Evolutionary conservation across 2,329 filamentous ascomycete species (phyloP).

Genomic region (Lasiodiplodia hormozganensis): DNA sequence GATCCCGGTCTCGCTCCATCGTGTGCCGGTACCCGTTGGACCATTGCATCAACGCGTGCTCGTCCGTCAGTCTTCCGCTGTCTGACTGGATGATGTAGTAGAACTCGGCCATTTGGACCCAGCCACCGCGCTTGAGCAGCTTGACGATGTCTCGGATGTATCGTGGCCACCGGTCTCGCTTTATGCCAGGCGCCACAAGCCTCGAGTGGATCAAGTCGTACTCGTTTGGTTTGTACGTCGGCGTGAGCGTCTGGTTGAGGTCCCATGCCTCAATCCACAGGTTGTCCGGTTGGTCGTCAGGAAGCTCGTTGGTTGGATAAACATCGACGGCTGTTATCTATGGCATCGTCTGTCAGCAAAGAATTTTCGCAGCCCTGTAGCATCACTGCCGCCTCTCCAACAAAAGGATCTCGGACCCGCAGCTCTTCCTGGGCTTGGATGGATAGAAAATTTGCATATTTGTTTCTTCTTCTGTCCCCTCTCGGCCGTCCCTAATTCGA

Average conservation of each 20-base stretch:
- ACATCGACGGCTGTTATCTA: conserved; percentile 49
- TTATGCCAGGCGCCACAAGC: conserved; percentile 74
- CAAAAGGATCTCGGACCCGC: neutral
- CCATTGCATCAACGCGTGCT: conserved; percentile 46
- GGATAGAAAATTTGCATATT: neutral
- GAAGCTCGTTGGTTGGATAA: conserved; percentile 40
- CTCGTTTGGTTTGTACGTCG: conserved; percentile 69
- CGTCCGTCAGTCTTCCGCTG: conserved; percentile 75
- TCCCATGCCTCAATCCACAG: conserved; percentile 44
- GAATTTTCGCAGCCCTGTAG: neutral
- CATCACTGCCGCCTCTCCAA: neutral
- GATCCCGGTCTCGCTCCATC: conserved; percentile 44
- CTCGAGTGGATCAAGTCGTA: conserved; percentile 88
- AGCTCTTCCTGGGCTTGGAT: neutral
- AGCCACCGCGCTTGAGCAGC: conserved; percentile 76
- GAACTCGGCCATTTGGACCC: conserved; percentile 88
- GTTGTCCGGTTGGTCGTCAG: conserved; percentile 46
- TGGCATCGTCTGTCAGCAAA: neutral
- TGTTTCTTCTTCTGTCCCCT: neutral
- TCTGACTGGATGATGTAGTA: conserved; percentile 87
- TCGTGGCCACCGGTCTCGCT: conserved; percentile 72
- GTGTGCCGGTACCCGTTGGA: conserved; percentile 43
- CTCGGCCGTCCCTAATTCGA: neutral
- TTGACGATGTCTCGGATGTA: conserved; percentile 80
- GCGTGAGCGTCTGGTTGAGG: conserved; percentile 46